Conservation (phyloP, 2,329 filamentous ascomycete species). For the Neurospora sp. region DNA sequence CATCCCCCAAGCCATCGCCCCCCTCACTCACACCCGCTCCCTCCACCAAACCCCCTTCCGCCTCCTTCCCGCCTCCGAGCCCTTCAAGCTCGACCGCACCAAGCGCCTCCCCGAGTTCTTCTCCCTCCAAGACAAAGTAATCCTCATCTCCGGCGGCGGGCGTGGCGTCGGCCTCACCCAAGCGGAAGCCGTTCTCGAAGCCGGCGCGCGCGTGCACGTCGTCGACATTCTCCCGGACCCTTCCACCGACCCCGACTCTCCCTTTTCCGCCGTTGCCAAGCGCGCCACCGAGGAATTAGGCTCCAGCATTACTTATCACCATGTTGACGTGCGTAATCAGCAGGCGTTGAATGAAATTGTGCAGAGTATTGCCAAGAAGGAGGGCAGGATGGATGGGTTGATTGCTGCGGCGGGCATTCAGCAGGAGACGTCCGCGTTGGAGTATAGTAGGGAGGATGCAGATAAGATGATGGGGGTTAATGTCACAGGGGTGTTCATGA, state of each 20-base stretch:
- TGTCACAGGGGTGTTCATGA: conserved; percentile 76
- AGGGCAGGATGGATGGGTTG: conserved; percentile 69
- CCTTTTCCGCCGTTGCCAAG: conserved; percentile 56
- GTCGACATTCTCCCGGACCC: conserved; percentile 53
- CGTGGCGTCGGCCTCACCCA: conserved; percentile 71
- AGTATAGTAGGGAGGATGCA: conserved; percentile 66
- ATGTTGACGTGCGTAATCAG: conserved; percentile 71
- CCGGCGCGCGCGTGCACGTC: conserved; percentile 63
- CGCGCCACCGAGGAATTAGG: conserved; percentile 54
- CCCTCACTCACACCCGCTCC: neutral
- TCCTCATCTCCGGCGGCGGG: conserved; percentile 67
- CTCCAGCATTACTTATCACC: conserved; percentile 61
- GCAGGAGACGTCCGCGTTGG: conserved; percentile 72
- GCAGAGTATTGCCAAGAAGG: conserved; percentile 54
- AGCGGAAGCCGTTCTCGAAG: conserved; percentile 68
- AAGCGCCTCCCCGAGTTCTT: conserved; percentile 64
- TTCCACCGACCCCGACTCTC: conserved; percentile 33
- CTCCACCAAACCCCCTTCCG: conserved; percentile 8
- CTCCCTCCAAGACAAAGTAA: conserved; percentile 61
- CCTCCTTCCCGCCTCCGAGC: neutral
- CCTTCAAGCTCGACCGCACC: conserved; percentile 3
- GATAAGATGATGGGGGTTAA: conserved; percentile 78
- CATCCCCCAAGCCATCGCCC: neutral
- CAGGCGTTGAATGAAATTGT: conserved; percentile 56
- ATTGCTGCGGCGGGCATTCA: conserved; percentile 64